Base-by-base conservation (phyloP, 2,329 filamentous ascomycete species). In the Colletotrichum truncatum region DNA sequence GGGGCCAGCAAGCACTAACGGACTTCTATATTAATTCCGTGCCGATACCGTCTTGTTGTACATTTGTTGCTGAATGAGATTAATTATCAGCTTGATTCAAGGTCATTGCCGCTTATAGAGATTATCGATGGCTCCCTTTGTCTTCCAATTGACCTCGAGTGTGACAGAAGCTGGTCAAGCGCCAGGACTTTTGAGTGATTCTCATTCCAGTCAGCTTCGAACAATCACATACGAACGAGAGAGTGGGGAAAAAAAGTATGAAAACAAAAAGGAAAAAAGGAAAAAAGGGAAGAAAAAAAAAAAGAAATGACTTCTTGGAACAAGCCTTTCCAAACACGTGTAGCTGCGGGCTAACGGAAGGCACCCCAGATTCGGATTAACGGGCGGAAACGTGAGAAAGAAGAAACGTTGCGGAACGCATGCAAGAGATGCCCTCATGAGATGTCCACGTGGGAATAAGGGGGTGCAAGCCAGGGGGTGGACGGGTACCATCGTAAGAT, bases 391-490 rank as follows among this genome's bases (percentile, higher is more conserved):
- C 49, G 12, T 10, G 34, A 38, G 48, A 43, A 65, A 61, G 41
- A 32, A 62, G 32, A 25, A 16, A 23, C n/a, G n/a, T 28, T 43
- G 45, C 34, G 18, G 28, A 21, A 32, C 36, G 21, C 26, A 39
- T 55, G 48, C 26, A 54, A 49, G 38, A 30, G 57, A 57, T 9
- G 30, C 61, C 46, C 38, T 64, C 58, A 43, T 30, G 26, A 57
- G 48, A 48, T 30, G 46, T 39, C 64, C 51, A 66, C 59, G 64
- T 66, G 64, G 64, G n/a, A 48, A 23, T 12, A 52, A 28, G 38
- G 59, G 45, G 46, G 34, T 9, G 21, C 5, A n/a, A 12, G 25
- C 25, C 45, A 32, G 43, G 51, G 51, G 21, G 26, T 25, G 28
- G 11, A 30, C 36, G 32, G 21, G 10, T 41, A n/a, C 51, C 21